phyloP scores from a whole-genome alignment of 225 moss, liverwort and hornwort genomes.

The Pseudisothecium myosuroides region DNA sequence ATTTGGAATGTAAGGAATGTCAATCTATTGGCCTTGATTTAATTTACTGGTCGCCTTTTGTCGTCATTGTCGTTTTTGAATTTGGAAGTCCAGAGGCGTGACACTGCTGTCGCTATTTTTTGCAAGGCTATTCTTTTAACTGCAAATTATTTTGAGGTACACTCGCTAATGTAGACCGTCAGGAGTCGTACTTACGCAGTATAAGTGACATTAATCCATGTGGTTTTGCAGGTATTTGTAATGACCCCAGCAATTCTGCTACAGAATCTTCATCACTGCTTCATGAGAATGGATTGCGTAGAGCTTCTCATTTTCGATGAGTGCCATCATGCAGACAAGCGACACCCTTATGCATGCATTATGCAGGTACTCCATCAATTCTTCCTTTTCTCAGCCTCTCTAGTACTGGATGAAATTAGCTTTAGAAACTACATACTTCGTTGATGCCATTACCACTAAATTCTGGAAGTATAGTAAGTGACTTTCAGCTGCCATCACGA shows the following conservation, averaged over 20 bases:
- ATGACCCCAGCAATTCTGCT: constrained; percentile 91
- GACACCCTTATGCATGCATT: constrained; percentile 86
- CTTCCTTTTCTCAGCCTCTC: neutral
- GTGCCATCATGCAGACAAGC: constrained; percentile 83
- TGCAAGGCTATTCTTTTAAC: neutral
- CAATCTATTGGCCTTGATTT: neutral
- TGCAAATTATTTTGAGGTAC: neutral
- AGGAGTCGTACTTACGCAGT: neutral
- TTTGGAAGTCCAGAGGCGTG: neutral
- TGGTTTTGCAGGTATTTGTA: constrained; percentile 66
- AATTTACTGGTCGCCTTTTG: neutral
- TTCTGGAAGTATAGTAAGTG: neutral
- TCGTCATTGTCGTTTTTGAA: neutral
- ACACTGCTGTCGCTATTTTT: neutral
- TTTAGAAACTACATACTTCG: neutral
- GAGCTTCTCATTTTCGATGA: constrained; percentile 96
- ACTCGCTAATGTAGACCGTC: neutral
- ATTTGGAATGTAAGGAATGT: neutral
- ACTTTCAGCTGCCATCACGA: neutral
- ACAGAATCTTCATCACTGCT: constrained; percentile 76
- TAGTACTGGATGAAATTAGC: neutral
- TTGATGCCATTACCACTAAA: neutral
- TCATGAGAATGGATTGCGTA: constrained; percentile 75
- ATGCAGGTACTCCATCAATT: constrained; percentile 53
- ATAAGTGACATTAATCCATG: neutral